Base-by-base conservation (phyloP, 1,284 basidiomycete species). In the Veloboletus limbatus region DNA sequence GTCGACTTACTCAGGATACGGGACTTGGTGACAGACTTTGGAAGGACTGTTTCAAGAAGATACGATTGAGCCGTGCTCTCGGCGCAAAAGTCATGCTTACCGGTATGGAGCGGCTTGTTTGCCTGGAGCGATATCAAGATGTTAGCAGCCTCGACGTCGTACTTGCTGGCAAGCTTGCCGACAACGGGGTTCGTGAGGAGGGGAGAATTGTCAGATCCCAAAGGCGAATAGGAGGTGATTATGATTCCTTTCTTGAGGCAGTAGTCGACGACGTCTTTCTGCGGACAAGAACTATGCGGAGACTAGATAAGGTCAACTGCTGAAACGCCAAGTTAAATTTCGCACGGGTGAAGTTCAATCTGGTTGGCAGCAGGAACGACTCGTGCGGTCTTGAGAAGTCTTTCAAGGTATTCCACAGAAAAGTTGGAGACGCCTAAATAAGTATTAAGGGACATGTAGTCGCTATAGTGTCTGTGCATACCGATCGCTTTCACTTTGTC, bases 351-450 rank as follows among this genome's bases (percentile, higher is more conserved):
- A 26, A 86, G 73, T 67, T 89, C 88, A 48, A 88, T 73, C 65
- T 92, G 88, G 68, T 91, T 88, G 26, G 84, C 82, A 3, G 86
- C 88, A 11, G 88, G 88, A 14, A 84, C 69, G 50, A 88, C 72
- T 31, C 76, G 78, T 39, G 79, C 77, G 32, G 74, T 70, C 48
- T 72, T 73, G 27, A 89, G 69, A 28, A 87, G 71, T 30, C 76
- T 69, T 49, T 78, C 69, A 30, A 88, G 68, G 66, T 71, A 85
- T 47, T 76, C 64, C 43, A 81, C 70, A 17, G 79, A 83, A 58
- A 85, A 77, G 70, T 88, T 88, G 51, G 82, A 85, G 36, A 88
- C 77, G 54, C 82, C 79, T 76, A 18, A 34, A 34, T 6, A 47
- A 20, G 7, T 3, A 21, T 28, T 14, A 11, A 5, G 17, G 27